Conservation (phyloP, 148 eudicot species). For the Cornus controversa region DNA sequence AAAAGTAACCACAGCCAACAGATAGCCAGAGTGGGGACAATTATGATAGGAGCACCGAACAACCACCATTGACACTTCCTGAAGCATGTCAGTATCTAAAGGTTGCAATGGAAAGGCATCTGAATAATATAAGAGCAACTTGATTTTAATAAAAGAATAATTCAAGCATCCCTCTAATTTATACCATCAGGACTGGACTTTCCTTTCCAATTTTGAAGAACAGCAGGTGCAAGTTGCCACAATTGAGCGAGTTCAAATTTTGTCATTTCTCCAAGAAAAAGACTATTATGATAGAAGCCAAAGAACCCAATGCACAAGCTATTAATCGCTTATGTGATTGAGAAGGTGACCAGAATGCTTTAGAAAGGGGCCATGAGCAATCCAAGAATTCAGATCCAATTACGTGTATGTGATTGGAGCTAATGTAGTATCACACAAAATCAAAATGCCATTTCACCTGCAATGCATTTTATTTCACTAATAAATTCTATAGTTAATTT, state of each 20-base stretch:
- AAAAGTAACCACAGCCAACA: too few species aligned
- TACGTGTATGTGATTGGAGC: not conserved
- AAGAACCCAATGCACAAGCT: not conserved
- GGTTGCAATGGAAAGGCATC: not conserved
- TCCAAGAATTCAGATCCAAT: not conserved
- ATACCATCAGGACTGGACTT: too few species aligned
- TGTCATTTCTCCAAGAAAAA: too few species aligned
- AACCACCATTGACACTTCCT: not conserved
- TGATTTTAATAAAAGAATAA: not conserved
- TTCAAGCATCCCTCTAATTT: too few species aligned
- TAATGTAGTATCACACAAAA: too few species aligned
- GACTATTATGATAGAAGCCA: not conserved
- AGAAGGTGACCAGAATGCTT: not conserved
- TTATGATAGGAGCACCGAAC: too few species aligned
- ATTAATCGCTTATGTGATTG: not conserved
- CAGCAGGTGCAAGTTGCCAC: too few species aligned
- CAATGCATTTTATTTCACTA: not conserved
- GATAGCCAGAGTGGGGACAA: too few species aligned
- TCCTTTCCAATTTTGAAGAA: too few species aligned
- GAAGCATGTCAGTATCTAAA: not conserved
- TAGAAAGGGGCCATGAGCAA: not conserved
- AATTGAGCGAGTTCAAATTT: too few species aligned
- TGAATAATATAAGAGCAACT: not conserved
- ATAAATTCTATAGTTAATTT: not conserved
- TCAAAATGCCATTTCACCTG: too few species aligned